Percentiles rank a stretch among this genome's conserved stretches.
These are phyloP conservation scores for Candida sojae DNA, from an alignment of 1,139 yeast genomes.

Conservation along the genomic window DNA sequence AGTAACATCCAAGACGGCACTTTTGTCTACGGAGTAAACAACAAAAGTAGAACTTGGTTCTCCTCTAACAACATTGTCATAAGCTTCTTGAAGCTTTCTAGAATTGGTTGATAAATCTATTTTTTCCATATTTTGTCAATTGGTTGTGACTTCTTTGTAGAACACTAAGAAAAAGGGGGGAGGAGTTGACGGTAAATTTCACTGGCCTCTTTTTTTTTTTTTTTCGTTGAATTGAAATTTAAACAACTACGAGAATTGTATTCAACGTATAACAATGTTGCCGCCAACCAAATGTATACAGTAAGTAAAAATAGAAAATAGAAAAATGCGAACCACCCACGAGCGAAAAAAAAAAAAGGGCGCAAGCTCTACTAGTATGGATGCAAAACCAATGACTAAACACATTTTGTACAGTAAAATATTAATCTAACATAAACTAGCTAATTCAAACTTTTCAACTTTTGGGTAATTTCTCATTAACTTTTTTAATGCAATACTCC, in stretches of 20 bases:
- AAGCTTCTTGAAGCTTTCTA: slow-evolving; percentile 60
- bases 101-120: slow-evolving; percentile 60
- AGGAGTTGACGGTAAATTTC: neutral
- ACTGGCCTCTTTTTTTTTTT: neutral
- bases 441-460: slow-evolving; percentile 33
- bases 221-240: slow-evolving; percentile 1
- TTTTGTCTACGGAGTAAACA: slow-evolving; percentile 61
- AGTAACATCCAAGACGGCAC: slow-evolving; percentile 58
- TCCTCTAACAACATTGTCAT: slow-evolving; percentile 65
- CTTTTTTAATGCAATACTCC: slow-evolving; percentile 31
- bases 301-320: neutral
- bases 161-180: neutral
- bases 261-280: no score
- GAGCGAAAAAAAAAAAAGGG: neutral
- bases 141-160: neutral
- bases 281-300: no score
- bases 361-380: neutral
- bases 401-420: no score
- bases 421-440: slow-evolving; percentile 17
- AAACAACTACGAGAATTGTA: neutral
- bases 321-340: neutral
- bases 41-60: slow-evolving; percentile 58
- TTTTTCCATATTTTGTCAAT: slow-evolving; percentile 46
- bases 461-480: slow-evolving; percentile 35
- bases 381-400: neutral